phyloP scores from a whole-genome alignment of 179 eudicot genomes.

The Silene coronaria region DNA sequence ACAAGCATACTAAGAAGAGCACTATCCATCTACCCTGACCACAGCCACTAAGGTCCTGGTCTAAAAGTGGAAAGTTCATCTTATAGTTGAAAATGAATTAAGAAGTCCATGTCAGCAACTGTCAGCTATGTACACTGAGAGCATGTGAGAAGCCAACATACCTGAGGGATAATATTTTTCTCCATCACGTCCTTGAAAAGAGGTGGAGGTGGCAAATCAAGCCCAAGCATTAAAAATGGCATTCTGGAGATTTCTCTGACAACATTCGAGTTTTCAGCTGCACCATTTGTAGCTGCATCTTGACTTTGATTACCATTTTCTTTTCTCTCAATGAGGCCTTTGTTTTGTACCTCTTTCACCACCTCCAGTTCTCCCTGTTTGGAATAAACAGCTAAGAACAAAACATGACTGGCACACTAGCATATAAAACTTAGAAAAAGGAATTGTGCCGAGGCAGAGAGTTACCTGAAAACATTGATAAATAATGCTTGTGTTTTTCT shows the following conservation, averaged over 20 bases:
- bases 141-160: slow-evolving; percentile 9
- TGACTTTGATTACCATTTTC: slow-evolving; percentile 39
- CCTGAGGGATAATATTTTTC: slow-evolving; percentile 96
- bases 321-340: slow-evolving; percentile 36
- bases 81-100: neutral
- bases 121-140: slow-evolving; percentile 5
- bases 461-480: slow-evolving; percentile 87
- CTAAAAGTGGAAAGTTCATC: neutral
- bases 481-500: slow-evolving; percentile 65
- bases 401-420: neutral
- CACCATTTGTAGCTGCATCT: slow-evolving; percentile 41
- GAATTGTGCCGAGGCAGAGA: slow-evolving; percentile 1
- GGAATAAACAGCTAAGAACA: slow-evolving; percentile 15
- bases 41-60: neutral
- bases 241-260: slow-evolving; percentile 61
- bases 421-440: neutral
- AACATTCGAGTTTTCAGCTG: slow-evolving; percentile 32
- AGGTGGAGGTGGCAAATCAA: slow-evolving; percentile 95
- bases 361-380: slow-evolving; percentile 90
- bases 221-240: slow-evolving; percentile 92
- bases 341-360: slow-evolving; percentile 62
- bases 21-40: too few relatives aligned
- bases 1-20: neutral
- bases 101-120: neutral
- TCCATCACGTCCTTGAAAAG: slow-evolving; percentile 92